Conservation (phyloP, 1,284 basidiomycete species). For the Naganishia sp. region DNA sequence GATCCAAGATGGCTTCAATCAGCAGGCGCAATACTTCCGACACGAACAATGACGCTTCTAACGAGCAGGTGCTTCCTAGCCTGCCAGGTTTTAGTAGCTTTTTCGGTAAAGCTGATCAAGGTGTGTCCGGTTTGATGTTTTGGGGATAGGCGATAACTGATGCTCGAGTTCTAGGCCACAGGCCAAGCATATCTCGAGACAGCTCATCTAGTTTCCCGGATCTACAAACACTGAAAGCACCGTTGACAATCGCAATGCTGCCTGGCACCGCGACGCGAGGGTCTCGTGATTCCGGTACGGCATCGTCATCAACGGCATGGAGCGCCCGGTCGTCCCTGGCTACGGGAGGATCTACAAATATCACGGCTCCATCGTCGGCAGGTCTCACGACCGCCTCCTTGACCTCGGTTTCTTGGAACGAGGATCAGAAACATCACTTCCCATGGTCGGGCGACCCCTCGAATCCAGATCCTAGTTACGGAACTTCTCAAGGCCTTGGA, state of each 20-base stretch:
- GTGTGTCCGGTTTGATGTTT: constrained; percentile 6
- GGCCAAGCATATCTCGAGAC: constrained; percentile 14
- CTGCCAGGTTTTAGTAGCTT: constrained; percentile 31
- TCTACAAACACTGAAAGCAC: constrained; percentile 19
- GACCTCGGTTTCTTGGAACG: neutral
- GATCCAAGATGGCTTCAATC: neutral
- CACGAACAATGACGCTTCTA: neutral
- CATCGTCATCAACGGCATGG: constrained; percentile 12
- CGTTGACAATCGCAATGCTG: constrained; percentile 4
- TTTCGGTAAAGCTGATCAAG: constrained; percentile 24
- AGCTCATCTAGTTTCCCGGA: constrained; percentile 22
- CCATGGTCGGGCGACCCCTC: neutral
- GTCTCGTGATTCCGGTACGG: constrained; percentile 19
- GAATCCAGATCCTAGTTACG: neutral
- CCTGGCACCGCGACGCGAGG: neutral
- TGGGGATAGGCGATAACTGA: too few relatives aligned
- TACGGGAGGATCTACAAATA: constrained; percentile 6
- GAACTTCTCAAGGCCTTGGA: neutral
- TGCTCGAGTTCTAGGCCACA: neutral
- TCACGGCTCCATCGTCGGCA: constrained; percentile 1
- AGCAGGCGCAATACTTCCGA: neutral
- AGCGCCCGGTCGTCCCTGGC: constrained; percentile 8
- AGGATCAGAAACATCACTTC: constrained; percentile 1
- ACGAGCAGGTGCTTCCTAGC: constrained; percentile 18
- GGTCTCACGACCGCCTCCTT: neutral